Evolutionary conservation across 2,329 filamentous ascomycete genomes (phyloP).

Genomic region (Seiridium cupressi): DNA sequence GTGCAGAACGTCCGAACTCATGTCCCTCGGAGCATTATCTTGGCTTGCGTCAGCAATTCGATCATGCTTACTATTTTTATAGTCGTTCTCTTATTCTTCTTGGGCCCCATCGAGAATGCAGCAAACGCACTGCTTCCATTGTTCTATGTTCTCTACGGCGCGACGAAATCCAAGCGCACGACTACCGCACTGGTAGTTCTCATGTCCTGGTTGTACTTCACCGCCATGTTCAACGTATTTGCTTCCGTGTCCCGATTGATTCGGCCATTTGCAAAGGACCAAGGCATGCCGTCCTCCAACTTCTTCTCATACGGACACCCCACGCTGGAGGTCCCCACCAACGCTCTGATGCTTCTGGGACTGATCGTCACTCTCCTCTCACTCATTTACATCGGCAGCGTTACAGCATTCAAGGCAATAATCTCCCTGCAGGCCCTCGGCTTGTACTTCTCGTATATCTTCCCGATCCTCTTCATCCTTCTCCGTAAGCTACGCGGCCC

Average conservation of each 20-base stretch:
- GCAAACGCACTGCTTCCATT: neutral
- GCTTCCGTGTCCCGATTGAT: constrained; percentile 1
- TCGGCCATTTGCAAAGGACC: neutral
- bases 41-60: neutral
- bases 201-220: neutral
- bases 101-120: neutral
- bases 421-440: neutral
- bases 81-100: neutral
- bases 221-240: neutral
- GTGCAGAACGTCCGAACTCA: neutral
- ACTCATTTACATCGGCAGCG: neutral
- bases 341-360: neutral
- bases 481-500: neutral
- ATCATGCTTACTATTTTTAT: neutral
- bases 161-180: neutral
- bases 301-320: constrained; percentile 38
- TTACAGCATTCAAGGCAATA: neutral
- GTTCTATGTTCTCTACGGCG: neutral
- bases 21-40: neutral
- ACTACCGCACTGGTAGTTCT: neutral
- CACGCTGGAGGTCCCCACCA: neutral
- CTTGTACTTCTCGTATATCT: neutral
- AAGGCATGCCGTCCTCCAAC: constrained; percentile 32
- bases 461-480: neutral
- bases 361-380: neutral